Base-by-base conservation (phyloP, 192 early-diverging fungal species). In the Umbelopsis ramanniana region DNA sequence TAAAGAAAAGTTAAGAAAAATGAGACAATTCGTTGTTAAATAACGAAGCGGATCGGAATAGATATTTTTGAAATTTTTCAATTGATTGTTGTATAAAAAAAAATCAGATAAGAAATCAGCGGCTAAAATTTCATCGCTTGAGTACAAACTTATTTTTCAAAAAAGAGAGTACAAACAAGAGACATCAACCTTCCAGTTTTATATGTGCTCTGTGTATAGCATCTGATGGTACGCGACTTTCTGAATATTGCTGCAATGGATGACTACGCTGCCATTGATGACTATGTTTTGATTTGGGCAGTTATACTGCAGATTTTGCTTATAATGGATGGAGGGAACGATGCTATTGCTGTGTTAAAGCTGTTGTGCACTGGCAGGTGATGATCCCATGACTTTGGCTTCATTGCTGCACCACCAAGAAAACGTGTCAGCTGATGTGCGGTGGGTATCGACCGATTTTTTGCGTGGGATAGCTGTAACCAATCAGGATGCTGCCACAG, bases 391-490 rank as follows among this genome's bases (percentile, higher is more conserved):
- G 48, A 50, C 48, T 17, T 50, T 4, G 48, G n/a, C 17, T 46
- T 46, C 46, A 17, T 3, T 46, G 5, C n/a, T 17, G 48, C n/a
- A 50, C 48, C 6, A 17, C 5, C 7, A 19, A 5, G 33, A 2
- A 29, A 63, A 63, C 57, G 57, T 63, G 57, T 63, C 57, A 63
- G 57, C 57, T 63, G 57, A 63, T 63, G 12, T 7, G n/a, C 23
- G 17, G 7, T 1, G 29, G 26, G 57, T 37, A 19, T 4, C 57
- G 33, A 29, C 48, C n/a, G 11, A 37, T 38, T 63, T 35, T 63
- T 29, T 37, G 33, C 15, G 15, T 63, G 57, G 19, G 29, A 37
- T 63, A 35, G 4, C 26, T 35, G 23, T 26, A 63, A n/a, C 57
- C 57, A 63, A 63, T 63, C 24, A 35, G 17, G 26, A 35, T 11